Conservation (phyloP, 768 basidiomycete species). For the Leucogyrophana mollusca region DNA sequence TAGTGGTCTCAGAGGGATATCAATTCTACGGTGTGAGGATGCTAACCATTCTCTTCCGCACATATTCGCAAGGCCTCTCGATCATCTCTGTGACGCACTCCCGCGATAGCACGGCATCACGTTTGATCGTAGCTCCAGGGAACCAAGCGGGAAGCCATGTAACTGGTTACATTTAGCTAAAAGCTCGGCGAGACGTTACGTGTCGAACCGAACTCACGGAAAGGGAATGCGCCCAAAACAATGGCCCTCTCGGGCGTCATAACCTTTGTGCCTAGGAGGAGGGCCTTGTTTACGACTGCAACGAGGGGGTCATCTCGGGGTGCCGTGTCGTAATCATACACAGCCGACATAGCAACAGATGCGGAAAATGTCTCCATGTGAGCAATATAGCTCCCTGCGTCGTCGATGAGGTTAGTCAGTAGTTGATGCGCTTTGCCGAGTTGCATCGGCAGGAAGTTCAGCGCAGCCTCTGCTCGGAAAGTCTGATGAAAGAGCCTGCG, state of each 20-base stretch:
- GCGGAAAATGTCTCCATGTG: constrained; percentile 18
- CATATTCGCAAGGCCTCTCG: constrained; percentile 15
- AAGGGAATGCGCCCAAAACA: constrained; percentile 14
- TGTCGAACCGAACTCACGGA: constrained; percentile 11
- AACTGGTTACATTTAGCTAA: constrained; percentile 11
- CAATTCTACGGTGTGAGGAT: not conserved
- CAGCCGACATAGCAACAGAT: not conserved
- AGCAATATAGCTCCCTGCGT: constrained; percentile 26
- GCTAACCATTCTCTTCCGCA: constrained; percentile 9
- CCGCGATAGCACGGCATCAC: constrained; percentile 7
- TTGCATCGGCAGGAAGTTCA: constrained; percentile 22
- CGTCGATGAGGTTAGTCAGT: constrained; percentile 22
- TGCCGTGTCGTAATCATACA: constrained; percentile 6
- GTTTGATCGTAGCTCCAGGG: constrained; percentile 15
- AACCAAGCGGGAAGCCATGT: constrained; percentile 26
- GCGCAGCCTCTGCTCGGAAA: constrained; percentile 30
- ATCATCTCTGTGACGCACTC: constrained; percentile 10
- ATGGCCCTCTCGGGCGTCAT: constrained; percentile 13
- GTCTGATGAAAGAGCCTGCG: constrained; percentile 36
- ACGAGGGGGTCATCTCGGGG: constrained; percentile 15
- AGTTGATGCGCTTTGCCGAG: constrained; percentile 19
- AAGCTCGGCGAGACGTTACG: not conserved
- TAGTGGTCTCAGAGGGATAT: not conserved
- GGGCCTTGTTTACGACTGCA: constrained; percentile 8
- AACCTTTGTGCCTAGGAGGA: constrained; percentile 4